Conservation (phyloP, 2,329 filamentous ascomycete species). For the Apiospora aurea region DNA sequence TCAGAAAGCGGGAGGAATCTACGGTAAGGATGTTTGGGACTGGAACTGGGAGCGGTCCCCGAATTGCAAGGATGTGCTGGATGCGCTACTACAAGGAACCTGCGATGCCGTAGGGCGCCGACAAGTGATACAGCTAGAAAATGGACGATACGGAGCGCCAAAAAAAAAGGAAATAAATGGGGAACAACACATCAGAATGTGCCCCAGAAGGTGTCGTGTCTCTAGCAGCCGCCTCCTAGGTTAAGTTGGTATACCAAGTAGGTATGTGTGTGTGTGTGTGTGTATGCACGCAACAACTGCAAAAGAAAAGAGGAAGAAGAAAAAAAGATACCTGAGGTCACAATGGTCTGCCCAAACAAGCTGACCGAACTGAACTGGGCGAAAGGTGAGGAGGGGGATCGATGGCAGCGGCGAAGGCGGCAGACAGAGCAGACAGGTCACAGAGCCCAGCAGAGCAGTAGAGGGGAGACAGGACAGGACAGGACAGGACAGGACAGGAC, state of each 20-base stretch:
- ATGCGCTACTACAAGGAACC: conserved; percentile 20
- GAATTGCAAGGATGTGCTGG: conserved; percentile 19
- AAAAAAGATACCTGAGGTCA: not conserved
- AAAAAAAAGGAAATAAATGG: conserved; percentile 21
- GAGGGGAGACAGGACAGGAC: not conserved
- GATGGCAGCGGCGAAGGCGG: conserved; percentile 7
- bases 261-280: not conserved
- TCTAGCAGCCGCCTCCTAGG: not conserved
- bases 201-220: not conserved
- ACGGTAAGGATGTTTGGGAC: conserved; percentile 21
- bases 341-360: conserved; percentile 1
- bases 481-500: conserved; percentile 1
- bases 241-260: not conserved
- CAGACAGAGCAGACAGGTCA: not conserved
- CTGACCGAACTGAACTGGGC: conserved; percentile 4
- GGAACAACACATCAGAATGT: conserved; percentile 4
- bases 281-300: not conserved
- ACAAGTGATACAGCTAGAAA: conserved; percentile 19
- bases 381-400: not conserved
- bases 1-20: conserved; percentile 21
- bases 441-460: not conserved
- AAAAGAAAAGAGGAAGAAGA: not conserved
- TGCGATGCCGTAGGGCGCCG: conserved; percentile 19
- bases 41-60: conserved; percentile 20
- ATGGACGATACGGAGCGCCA: conserved; percentile 5